Percentiles rank a stretch among this genome's conserved stretches.
phyloP scores from a whole-genome alignment of 805 yeast species.

The Lipomyces japonicus region DNA sequence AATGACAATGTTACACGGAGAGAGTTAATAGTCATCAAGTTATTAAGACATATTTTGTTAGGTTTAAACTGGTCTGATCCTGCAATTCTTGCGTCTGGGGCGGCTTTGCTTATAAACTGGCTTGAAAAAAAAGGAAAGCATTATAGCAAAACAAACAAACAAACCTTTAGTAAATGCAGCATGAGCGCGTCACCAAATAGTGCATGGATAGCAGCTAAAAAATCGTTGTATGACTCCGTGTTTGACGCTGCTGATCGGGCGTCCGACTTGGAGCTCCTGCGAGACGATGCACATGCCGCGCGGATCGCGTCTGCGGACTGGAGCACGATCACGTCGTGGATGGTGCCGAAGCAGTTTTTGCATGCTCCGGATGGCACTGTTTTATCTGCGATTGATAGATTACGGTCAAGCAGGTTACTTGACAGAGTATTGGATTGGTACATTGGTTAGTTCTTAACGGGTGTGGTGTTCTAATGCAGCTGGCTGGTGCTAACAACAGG shows the following conservation, averaged over 20 bases:
- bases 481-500: background rate
- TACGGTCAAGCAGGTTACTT: background rate
- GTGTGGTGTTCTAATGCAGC: background rate
- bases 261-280: slow-evolving; percentile 4
- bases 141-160: no score
- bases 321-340: slow-evolving; percentile 19
- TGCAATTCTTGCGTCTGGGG: no score
- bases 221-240: slow-evolving; percentile 13
- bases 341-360: slow-evolving; percentile 22
- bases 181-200: background rate
- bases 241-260: slow-evolving; percentile 15
- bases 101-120: no score
- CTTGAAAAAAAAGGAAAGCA: no score
- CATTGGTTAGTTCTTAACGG: slow-evolving; percentile 11
- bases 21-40: no score
- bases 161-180: no score
- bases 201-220: slow-evolving; percentile 3
- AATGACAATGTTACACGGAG: no score
- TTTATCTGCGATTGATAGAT: slow-evolving; percentile 1
- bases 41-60: no score
- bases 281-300: slow-evolving; percentile 1
- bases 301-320: slow-evolving; percentile 10
- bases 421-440: slow-evolving; percentile 24
- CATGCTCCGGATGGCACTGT: slow-evolving; percentile 12
- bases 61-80: no score